phyloP scores from a whole-genome alignment of 2,329 filamentous ascomycete genomes.

The Trichoderma simmonsii region DNA sequence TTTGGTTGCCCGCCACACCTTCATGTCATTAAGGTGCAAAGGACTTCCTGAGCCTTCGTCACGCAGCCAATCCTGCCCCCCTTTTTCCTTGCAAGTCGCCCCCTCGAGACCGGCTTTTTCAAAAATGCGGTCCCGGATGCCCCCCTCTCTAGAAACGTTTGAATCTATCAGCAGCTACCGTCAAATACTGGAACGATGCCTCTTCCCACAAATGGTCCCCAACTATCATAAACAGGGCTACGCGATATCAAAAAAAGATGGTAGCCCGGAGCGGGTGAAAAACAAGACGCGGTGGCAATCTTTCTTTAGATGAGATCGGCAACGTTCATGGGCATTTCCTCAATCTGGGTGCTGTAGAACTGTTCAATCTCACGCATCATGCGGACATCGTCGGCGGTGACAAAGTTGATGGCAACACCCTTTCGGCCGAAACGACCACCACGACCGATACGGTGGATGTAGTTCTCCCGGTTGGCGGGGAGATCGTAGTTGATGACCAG shows the following conservation, averaged over 20 bases:
- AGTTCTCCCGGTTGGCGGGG: constrained; percentile 98
- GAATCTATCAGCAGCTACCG: constrained; percentile 40
- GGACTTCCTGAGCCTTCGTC: constrained; percentile 39
- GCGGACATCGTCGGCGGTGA: constrained; percentile 96
- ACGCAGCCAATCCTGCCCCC: constrained; percentile 35
- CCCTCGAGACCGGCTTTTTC: constrained; percentile 29
- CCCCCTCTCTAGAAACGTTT: constrained; percentile 36
- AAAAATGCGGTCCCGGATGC: constrained; percentile 27
- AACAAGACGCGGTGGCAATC: constrained; percentile 24
- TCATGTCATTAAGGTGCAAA: constrained; percentile 37
- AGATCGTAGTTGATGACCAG: constrained; percentile 99
- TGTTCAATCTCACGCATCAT: constrained; percentile 99
- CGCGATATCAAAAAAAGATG: constrained; percentile 21
- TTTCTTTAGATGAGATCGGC: constrained; percentile 67
- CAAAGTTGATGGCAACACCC: constrained; percentile 99
- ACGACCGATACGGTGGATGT: constrained; percentile 99
- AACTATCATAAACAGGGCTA: constrained; percentile 28
- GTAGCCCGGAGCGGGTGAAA: constrained; percentile 26
- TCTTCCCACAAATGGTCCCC: constrained; percentile 28
- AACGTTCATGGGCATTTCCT: constrained; percentile 99
- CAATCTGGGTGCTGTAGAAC: constrained; percentile 99
- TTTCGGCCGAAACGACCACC: constrained; percentile 99
- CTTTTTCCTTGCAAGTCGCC: constrained; percentile 29
- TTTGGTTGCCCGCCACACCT: constrained; percentile 41
- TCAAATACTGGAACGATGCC: constrained; percentile 29